Percentiles rank a stretch among this genome's conserved stretches.
Evolutionary conservation across 306 rosid species (phyloP).

Genomic region (Bauhinia variegata): DNA sequence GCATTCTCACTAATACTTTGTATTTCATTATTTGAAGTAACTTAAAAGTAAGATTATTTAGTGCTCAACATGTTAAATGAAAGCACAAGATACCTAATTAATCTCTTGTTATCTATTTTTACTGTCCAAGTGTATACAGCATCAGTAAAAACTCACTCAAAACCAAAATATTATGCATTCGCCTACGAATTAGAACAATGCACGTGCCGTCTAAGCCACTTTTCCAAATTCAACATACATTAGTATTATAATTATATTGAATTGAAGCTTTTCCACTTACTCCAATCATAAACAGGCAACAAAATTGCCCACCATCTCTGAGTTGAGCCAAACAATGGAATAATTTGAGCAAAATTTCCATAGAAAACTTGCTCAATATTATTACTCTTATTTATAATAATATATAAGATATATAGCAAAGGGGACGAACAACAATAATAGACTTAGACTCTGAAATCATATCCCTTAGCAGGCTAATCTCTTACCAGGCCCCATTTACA

Average conservation of each 20-base stretch:
- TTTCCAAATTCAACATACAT: constrained; percentile 13
- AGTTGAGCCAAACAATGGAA: constrained; percentile 25
- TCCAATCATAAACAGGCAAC: constrained; percentile 32
- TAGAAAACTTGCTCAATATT: constrained; percentile 18
- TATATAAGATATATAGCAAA: no score
- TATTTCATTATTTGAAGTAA: no score
- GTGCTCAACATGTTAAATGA: no score
- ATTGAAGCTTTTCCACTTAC: constrained; percentile 24
- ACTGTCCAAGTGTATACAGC: neutral
- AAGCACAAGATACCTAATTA: constrained; percentile 20
- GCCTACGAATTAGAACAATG: constrained; percentile 21
- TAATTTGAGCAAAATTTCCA: constrained; percentile 14
- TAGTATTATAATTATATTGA: constrained; percentile 1
- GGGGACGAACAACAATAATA: constrained; percentile 24
- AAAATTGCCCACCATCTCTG: constrained; percentile 27
- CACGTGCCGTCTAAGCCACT: constrained; percentile 23
- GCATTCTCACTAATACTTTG: no score
- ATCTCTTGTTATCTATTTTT: neutral
- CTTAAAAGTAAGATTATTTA: no score
- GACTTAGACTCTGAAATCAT: constrained; percentile 14
- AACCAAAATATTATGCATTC: neutral
- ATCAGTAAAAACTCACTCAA: constrained; percentile 2
- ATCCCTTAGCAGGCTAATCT: constrained; percentile 2
- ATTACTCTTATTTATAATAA: constrained; percentile 35
- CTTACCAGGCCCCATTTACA: constrained; percentile 44